phyloP scores from a whole-genome alignment of 176 grass and related monocot genomes.

The Musa schizocarpa region DNA sequence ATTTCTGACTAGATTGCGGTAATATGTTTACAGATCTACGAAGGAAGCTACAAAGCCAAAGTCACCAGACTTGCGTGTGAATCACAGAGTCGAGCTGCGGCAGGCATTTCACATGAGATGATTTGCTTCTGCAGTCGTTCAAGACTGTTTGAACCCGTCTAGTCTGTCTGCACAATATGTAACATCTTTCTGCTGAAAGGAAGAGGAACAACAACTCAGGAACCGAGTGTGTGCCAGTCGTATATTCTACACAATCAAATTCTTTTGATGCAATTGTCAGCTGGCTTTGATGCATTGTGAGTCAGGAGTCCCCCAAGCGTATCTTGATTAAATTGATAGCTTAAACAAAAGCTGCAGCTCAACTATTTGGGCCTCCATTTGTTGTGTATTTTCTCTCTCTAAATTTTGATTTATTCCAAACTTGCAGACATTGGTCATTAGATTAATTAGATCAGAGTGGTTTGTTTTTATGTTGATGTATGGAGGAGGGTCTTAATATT shows the following conservation, averaged over 20 bases:
- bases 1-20: neutral
- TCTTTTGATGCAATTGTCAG: neutral
- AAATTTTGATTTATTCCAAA: too few species aligned
- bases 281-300: too few species aligned
- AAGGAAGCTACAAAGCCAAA: constrained; percentile 67
- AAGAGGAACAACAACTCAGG: neutral
- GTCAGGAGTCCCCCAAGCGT: too few species aligned
- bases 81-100: constrained; percentile 40
- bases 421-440: too few species aligned
- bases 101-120: constrained; percentile 61
- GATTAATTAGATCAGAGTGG: too few species aligned
- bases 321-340: too few species aligned
- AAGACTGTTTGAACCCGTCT: neutral
- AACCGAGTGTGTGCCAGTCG: neutral
- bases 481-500: too few species aligned
- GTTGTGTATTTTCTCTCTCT: too few species aligned
- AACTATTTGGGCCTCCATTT: too few species aligned
- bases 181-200: neutral
- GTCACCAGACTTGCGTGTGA: constrained; percentile 61
- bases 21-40: constrained; percentile 28
- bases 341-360: too few species aligned
- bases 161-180: too few species aligned
- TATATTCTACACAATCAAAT: neutral
- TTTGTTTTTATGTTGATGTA: too few species aligned
- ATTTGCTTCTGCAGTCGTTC: neutral